Evolutionary conservation across 306 rosid genomes (phyloP).

Genomic region (Cucurbita ficifolia): DNA sequence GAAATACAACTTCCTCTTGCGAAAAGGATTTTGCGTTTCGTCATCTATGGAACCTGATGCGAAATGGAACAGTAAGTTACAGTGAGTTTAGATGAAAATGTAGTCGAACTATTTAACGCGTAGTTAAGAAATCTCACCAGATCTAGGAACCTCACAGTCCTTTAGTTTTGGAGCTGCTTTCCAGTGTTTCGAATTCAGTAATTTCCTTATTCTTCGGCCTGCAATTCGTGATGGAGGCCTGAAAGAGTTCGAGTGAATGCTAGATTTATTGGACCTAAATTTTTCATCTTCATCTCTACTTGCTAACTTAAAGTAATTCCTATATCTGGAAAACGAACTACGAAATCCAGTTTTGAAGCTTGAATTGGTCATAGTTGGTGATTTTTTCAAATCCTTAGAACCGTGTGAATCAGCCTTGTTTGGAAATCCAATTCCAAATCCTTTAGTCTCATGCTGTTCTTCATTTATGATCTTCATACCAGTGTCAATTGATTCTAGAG

Average conservation of each 20-base stretch:
- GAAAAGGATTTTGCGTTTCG: conserved; percentile 24
- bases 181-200: conserved; percentile 60
- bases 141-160: conserved; percentile 51
- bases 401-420: conserved; percentile 25
- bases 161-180: conserved; percentile 67
- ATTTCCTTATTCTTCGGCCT: conserved; percentile 53
- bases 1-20: conserved; percentile 50
- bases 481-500: conserved; percentile 33
- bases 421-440: conserved; percentile 22
- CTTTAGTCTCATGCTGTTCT: conserved; percentile 12
- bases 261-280: conserved; percentile 39
- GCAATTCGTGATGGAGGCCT: conserved; percentile 39
- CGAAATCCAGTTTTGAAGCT: conserved; percentile 33
- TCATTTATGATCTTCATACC: conserved; percentile 28
- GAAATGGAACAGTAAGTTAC: neutral
- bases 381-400: conserved; percentile 34
- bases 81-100: neutral
- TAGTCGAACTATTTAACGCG: neutral
- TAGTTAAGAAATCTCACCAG: conserved; percentile 31
- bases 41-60: conserved; percentile 26
- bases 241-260: conserved; percentile 43
- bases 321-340: conserved; percentile 38
- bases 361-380: conserved; percentile 21
- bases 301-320: conserved; percentile 51
- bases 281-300: conserved; percentile 87